A percentile compares a stretch with the other conserved stretches of the same genome.
Conservation (phyloP, 805 yeast genomes). For the Teunomyces atbi region DNA sequence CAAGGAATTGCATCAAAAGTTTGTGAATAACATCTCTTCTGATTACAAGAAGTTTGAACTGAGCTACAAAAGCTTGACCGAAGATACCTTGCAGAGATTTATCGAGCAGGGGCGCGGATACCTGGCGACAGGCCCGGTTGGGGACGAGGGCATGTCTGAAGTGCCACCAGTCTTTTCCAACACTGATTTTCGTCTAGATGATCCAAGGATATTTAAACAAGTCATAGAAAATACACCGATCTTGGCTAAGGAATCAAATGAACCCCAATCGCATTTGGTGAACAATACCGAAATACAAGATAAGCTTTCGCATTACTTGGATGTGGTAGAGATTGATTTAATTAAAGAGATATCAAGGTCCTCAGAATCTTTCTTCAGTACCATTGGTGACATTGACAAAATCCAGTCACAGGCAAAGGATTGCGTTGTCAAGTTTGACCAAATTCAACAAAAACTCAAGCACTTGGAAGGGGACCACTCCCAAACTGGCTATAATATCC, state of each 20-base stretch:
- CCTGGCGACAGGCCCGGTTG: constrained; percentile 10
- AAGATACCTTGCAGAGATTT: constrained; percentile 33
- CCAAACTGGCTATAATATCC: constrained; percentile 46
- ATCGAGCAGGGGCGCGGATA: constrained; percentile 13
- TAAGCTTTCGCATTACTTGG: constrained; percentile 76
- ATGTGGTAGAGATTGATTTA: constrained; percentile 76
- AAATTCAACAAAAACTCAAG: constrained; percentile 46
- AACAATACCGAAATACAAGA: constrained; percentile 67
- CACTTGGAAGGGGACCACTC: constrained; percentile 50
- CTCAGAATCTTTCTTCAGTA: constrained; percentile 79
- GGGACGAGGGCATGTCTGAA: constrained; percentile 7
- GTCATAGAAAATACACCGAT: constrained; percentile 64
- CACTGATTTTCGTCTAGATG: constrained; percentile 74
- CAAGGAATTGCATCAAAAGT: constrained; percentile 17
- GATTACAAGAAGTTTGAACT: constrained; percentile 38
- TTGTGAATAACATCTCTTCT: constrained; percentile 16
- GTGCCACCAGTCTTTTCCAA: constrained; percentile 73
- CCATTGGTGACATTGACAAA: constrained; percentile 72
- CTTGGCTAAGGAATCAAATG: constrained; percentile 24
- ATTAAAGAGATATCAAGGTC: constrained; percentile 82
- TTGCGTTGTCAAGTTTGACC: constrained; percentile 48
- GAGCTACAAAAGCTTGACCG: constrained; percentile 37
- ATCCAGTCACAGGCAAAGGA: constrained; percentile 55
- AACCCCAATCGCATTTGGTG: constrained; percentile 33
- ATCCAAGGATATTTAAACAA: constrained; percentile 77